Evolutionary conservation across 2,329 filamentous ascomycete genomes (phyloP).

Genomic region (Teratosphaeria nubilosa): DNA sequence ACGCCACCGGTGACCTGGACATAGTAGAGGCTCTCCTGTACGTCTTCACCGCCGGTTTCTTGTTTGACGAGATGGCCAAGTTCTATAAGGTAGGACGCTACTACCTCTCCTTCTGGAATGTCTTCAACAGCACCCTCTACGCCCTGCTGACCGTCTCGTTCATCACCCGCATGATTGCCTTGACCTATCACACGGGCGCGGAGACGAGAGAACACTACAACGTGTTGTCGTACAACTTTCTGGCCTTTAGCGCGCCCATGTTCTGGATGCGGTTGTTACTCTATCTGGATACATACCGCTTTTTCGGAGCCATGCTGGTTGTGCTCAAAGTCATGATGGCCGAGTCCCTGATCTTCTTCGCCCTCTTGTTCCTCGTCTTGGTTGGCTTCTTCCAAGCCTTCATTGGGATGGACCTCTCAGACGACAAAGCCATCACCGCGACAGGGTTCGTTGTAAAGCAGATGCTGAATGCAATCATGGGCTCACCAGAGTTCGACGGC

Average conservation of each 20-base stretch:
- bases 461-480: conserved; percentile 86
- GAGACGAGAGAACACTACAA: conserved; percentile 52
- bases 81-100: conserved; percentile 88
- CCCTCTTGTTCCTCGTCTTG: conserved; percentile 72
- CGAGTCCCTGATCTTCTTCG: conserved; percentile 87
- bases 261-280: conserved; percentile 91
- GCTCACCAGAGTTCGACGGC: conserved; percentile 55
- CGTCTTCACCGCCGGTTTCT: conserved; percentile 80
- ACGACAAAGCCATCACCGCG: conserved; percentile 57
- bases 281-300: conserved; percentile 85
- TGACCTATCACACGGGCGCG: conserved; percentile 48
- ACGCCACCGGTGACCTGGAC: conserved; percentile 73
- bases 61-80: conserved; percentile 79
- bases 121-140: conserved; percentile 82
- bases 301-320: conserved; percentile 97
- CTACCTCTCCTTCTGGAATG: conserved; percentile 91
- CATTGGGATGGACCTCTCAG: conserved; percentile 76
- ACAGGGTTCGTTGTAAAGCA: conserved; percentile 64
- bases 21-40: conserved; percentile 76
- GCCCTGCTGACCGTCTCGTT: conserved; percentile 68
- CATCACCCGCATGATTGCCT: conserved; percentile 65
- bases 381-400: conserved; percentile 88
- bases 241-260: conserved; percentile 89
- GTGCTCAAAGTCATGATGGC: conserved; percentile 67
- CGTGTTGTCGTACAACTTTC: conserved; percentile 79